These are phyloP conservation scores for Trifolium pratense DNA, from an alignment of 306 rosid genomes.

Conservation along the genomic window DNA sequence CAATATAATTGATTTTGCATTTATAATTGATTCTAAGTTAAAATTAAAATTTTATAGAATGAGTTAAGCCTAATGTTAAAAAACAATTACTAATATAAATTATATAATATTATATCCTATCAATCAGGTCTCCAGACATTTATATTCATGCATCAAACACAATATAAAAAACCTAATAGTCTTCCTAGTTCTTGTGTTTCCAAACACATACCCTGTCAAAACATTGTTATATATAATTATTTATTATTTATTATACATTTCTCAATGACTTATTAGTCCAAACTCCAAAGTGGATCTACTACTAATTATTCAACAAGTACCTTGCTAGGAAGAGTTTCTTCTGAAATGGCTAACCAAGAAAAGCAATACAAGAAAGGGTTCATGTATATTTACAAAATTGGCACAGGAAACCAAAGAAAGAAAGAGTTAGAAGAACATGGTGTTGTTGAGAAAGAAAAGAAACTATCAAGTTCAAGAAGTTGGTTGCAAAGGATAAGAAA, in stretches of 20 bases:
- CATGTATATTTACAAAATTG: conserved; percentile 68
- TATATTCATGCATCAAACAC: too few relatives aligned
- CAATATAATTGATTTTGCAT: too few relatives aligned
- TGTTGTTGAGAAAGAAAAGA: conserved; percentile 43
- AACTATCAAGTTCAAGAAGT: conserved; percentile 46
- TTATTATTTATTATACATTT: conserved; percentile 30
- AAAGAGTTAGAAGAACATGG: conserved; percentile 38
- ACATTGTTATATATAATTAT: conserved; percentile 25
- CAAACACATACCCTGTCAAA: conserved; percentile 38
- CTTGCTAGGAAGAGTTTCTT: background rate
- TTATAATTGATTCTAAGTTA: too few relatives aligned
- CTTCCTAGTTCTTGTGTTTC: conserved; percentile 51
- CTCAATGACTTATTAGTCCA: conserved; percentile 35
- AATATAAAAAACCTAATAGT: background rate
- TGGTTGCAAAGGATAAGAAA: conserved; percentile 56
- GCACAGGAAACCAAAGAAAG: conserved; percentile 51
- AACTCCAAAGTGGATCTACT: conserved; percentile 44
- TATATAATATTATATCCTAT: too few relatives aligned
- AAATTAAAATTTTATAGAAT: too few relatives aligned
- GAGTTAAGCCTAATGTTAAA: too few relatives aligned
- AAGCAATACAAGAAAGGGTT: conserved; percentile 60
- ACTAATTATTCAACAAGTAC: conserved; percentile 9
- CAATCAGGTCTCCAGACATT: too few relatives aligned
- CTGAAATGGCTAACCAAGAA: conserved; percentile 63
- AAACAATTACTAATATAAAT: too few relatives aligned